Percentiles rank a stretch among this genome's conserved stretches.
Conservation (phyloP, 2,329 filamentous ascomycete genomes). For the Pyricularia sp. region DNA sequence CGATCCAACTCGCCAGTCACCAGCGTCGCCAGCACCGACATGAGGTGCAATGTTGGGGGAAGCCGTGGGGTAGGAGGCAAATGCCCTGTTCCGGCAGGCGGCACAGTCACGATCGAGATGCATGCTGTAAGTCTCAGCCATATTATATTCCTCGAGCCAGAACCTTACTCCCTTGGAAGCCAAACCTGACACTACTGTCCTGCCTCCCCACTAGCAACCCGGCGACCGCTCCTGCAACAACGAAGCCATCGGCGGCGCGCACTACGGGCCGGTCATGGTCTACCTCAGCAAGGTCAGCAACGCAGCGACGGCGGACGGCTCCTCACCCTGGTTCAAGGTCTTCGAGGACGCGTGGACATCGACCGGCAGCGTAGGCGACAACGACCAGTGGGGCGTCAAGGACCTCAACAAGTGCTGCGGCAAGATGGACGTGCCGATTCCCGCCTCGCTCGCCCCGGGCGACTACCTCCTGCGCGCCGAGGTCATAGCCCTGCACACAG, state of each 20-base stretch:
- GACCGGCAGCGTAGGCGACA: slow-evolving; percentile 26
- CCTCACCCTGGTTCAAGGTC: slow-evolving; percentile 41
- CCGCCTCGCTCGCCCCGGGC: slow-evolving; percentile 20
- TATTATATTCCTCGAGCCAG: no score
- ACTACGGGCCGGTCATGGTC: slow-evolving; percentile 39
- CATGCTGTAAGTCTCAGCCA: slow-evolving; percentile 29
- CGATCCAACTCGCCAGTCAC: slow-evolving; percentile 41
- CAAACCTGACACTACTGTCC: not conserved
- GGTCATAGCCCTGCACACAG: slow-evolving; percentile 37
- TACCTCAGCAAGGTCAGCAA: slow-evolving; percentile 39
- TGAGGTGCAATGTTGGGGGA: slow-evolving; percentile 35
- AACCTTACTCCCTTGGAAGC: not conserved
- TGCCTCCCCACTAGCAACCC: slow-evolving; percentile 21
- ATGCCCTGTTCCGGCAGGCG: slow-evolving; percentile 36
- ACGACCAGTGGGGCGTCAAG: slow-evolving; percentile 36
- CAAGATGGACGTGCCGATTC: slow-evolving; percentile 26
- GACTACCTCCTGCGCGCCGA: slow-evolving; percentile 39
- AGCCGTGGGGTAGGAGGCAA: slow-evolving; percentile 25
- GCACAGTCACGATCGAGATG: slow-evolving; percentile 46
- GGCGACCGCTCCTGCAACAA: slow-evolving; percentile 30
- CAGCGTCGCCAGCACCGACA: slow-evolving; percentile 28
- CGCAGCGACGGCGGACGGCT: slow-evolving; percentile 31
- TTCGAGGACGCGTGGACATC: slow-evolving; percentile 33
- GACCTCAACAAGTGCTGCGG: slow-evolving; percentile 32
- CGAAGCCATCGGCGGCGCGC: slow-evolving; percentile 41